Percentiles rank a stretch among this genome's conserved stretches.
These are phyloP conservation scores for Trametes gibbosa DNA, from an alignment of 768 basidiomycete species.

Conservation along the genomic window DNA sequence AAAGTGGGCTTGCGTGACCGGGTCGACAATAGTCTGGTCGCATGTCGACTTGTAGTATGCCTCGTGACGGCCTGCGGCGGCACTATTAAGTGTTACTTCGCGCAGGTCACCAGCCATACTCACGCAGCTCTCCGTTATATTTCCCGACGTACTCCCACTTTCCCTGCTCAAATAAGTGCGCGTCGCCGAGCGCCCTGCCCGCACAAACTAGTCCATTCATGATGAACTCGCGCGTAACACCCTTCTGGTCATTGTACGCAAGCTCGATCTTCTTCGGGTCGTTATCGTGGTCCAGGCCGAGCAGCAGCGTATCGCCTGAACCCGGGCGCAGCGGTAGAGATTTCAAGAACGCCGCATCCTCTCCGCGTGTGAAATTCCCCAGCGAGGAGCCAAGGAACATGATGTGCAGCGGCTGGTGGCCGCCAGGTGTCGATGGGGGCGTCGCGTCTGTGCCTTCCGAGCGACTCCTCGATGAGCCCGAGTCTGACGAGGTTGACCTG, in stretches of 20 bases:
- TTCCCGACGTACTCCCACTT: constrained; percentile 74
- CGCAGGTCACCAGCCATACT: constrained; percentile 20
- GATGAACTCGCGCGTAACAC: constrained; percentile 72
- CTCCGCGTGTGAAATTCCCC: constrained; percentile 81
- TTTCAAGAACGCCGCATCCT: constrained; percentile 69
- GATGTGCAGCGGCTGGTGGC: constrained; percentile 63
- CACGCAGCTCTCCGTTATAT: constrained; percentile 56
- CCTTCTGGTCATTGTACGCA: constrained; percentile 84
- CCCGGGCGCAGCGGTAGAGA: constrained; percentile 75
- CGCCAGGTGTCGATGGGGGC: constrained; percentile 48
- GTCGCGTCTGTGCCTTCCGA: constrained; percentile 24
- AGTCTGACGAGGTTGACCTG: constrained; percentile 39
- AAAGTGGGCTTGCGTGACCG: constrained; percentile 42
- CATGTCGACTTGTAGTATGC: constrained; percentile 74
- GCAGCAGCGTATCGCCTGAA: constrained; percentile 75
- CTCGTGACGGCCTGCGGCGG: constrained; percentile 69
- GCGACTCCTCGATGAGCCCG: constrained; percentile 26
- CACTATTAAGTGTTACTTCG: neutral
- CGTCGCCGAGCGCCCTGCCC: constrained; percentile 65
- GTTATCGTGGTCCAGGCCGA: constrained; percentile 90
- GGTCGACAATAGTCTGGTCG: constrained; percentile 55
- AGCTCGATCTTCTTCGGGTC: constrained; percentile 65
- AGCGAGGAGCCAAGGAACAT: constrained; percentile 91
- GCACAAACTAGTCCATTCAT: constrained; percentile 81
- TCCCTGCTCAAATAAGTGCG: constrained; percentile 55